Base-by-base conservation (phyloP, 2,329 filamentous ascomycete genomes). In the Arthrobotrys entomopaga region DNA sequence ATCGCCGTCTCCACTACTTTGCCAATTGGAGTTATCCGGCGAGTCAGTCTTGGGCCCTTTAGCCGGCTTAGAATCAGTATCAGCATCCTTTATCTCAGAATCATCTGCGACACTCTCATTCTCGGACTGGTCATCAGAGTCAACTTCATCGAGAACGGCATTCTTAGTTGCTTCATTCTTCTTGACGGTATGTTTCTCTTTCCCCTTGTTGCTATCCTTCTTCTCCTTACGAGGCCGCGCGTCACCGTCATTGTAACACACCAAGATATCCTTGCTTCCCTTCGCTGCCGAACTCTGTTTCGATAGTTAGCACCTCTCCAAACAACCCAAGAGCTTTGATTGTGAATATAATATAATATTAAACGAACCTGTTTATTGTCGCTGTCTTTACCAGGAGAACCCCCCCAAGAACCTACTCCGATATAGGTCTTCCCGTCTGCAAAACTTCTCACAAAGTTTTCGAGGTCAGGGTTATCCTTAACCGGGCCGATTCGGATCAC, bases 341-440 rank as follows among this genome's bases (percentile, higher is more conserved):
- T 3, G 26, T 29, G 26, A 29, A 29, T 7, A 29, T 29, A 3
- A 29, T 3, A 54, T 34, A 29, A 29, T 7, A 29, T 29, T 29
- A 29, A 7, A 54, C 56, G 4, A 16, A 48, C 56, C 77, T 82
- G 78, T 34, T 77, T 77, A 75, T 82, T 82, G 63, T 82, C 81
- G 8, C 71, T 78, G 1, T 77, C 77, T 43, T 82, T 79, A 2
- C 81, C 81, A 8, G 73, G 63, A 61, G 76, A 79, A 2, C 78
- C 78, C 10, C 77, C 78, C 81, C 81, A 82, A 52, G 81, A 78
- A 29, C 81, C 81, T 50, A 82, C 79, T n/a, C 81, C 81, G 52
- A 82, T 81, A 60, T 82, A 82, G 2, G 80, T 81, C 54, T 81
- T 80, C 1, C 80, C 81, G 34, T 82, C 79, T 0, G 81, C 81